Conservation (phyloP, 2,329 filamentous ascomycete genomes). For the Stromatinia cepivora region DNA sequence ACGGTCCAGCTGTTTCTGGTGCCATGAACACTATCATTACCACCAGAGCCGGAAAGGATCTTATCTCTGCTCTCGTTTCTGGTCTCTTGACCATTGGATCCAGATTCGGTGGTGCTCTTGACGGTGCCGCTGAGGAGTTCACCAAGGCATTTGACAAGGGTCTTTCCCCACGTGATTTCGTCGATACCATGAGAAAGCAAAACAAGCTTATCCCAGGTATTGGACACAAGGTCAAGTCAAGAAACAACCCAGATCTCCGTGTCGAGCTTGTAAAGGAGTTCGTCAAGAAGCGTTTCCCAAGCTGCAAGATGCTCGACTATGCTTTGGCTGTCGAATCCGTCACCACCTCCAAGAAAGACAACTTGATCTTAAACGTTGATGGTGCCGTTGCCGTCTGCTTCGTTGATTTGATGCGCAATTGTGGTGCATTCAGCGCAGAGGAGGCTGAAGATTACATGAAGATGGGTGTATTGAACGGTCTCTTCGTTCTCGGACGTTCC, state of each 20-base stretch:
- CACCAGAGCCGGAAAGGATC: constrained; percentile 96
- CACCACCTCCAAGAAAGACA: constrained; percentile 99
- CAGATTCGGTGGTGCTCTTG: constrained; percentile 96
- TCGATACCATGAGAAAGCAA: constrained; percentile 98
- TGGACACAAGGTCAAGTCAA: constrained; percentile 98
- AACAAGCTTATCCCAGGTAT: constrained; percentile 99
- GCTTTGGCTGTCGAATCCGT: constrained; percentile 96
- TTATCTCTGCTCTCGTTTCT: constrained; percentile 91
- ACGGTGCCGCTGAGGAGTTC: constrained; percentile 98
- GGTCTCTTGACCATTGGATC: constrained; percentile 98
- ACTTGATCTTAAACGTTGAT: constrained; percentile 98
- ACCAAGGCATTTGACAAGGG: constrained; percentile 98
- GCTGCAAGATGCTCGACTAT: constrained; percentile 97
- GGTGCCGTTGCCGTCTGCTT: constrained; percentile 99
- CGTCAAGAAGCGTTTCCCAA: constrained; percentile 95
- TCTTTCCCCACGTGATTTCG: constrained; percentile 96
- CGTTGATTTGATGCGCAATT: constrained; percentile 95
- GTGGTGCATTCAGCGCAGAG: constrained; percentile 91
- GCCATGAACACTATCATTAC: constrained; percentile 99
- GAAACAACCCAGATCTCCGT: constrained; percentile 99
- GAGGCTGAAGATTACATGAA: constrained; percentile 98
- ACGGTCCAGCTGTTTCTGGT: constrained; percentile 97
- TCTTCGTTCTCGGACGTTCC: constrained; percentile 94
- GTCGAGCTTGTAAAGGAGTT: constrained; percentile 99
- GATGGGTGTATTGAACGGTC: constrained; percentile 99